Conservation (phyloP, 75 land plant species). For the Isoetes taiwanensis region DNA sequence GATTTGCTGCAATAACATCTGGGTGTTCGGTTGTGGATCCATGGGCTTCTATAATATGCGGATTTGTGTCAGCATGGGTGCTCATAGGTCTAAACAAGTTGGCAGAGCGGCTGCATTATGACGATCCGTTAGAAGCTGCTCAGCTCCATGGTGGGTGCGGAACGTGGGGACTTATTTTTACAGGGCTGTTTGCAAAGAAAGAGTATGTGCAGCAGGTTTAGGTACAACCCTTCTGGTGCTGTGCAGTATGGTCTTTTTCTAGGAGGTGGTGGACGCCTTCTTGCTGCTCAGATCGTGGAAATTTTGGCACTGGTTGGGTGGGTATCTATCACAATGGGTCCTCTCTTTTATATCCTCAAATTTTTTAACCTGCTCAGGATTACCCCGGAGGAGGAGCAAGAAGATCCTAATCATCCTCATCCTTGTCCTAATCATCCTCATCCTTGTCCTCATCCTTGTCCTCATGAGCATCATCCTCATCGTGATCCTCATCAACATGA, state of each 20-base stretch:
- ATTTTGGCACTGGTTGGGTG: slow-evolving; percentile 31
- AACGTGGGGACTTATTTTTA: slow-evolving; percentile 74
- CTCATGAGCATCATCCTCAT: too few species aligned
- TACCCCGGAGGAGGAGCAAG: slow-evolving; percentile 36
- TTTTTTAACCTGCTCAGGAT: slow-evolving; percentile 32
- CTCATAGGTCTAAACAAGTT: slow-evolving; percentile 22
- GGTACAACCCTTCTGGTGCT: too few species aligned
- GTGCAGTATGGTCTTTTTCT: slow-evolving; percentile 48
- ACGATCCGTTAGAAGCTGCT: slow-evolving; percentile 82
- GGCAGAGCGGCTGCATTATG: slow-evolving; percentile 37
- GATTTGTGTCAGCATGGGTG: slow-evolving; percentile 18
- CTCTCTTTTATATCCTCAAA: slow-evolving; percentile 30
- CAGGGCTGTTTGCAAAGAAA: slow-evolving; percentile 56
- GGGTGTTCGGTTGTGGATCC: slow-evolving; percentile 13
- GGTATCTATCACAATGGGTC: slow-evolving; percentile 51
- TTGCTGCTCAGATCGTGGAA: slow-evolving; percentile 37
- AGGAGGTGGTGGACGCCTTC: slow-evolving; percentile 47
- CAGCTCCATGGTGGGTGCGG: slow-evolving; percentile 92
- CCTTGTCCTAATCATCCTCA: too few species aligned
- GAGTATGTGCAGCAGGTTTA: slow-evolving; percentile 38
- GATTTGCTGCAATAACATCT: slow-evolving; percentile 35
- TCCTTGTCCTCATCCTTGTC: too few species aligned
- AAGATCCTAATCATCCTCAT: too few species aligned
- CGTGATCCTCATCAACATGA: too few species aligned
- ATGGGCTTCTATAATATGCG: slow-evolving; percentile 15